phyloP scores from a whole-genome alignment of 108 stramenopile genomes.

The Epipyxis sp. region DNA sequence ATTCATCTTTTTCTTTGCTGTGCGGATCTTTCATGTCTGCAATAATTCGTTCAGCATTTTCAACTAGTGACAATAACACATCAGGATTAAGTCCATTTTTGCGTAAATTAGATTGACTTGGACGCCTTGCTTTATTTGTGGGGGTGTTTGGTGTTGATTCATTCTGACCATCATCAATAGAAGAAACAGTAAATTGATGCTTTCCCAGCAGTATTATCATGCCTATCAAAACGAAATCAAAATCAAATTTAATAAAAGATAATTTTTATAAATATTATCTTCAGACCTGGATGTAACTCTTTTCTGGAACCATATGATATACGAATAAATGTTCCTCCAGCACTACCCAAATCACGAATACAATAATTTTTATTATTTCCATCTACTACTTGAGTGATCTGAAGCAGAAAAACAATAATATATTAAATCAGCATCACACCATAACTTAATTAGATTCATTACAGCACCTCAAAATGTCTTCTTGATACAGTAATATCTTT shows the following conservation, averaged over 20 bases:
- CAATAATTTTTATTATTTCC: slow-evolving; percentile 26
- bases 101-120: neutral
- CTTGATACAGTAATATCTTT: slow-evolving; percentile 54
- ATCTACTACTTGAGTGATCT: neutral
- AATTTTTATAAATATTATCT: too few relatives aligned
- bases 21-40: neutral
- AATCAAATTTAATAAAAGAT: too few relatives aligned
- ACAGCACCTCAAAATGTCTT: slow-evolving; percentile 50
- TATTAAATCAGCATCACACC: too few relatives aligned
- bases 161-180: neutral
- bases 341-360: slow-evolving; percentile 46
- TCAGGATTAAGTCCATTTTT: neutral
- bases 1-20: neutral
- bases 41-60: slow-evolving; percentile 8
- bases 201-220: slow-evolving; percentile 57
- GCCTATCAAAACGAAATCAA: too few relatives aligned
- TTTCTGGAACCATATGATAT: slow-evolving; percentile 30
- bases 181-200: slow-evolving; percentile 46
- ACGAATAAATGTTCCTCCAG: slow-evolving; percentile 55
- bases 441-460: slow-evolving; percentile 19
- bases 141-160: neutral
- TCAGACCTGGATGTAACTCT: slow-evolving; percentile 34
- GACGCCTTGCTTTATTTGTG: neutral
- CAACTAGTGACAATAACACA: neutral
- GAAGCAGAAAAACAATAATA: too few relatives aligned